phyloP scores from a whole-genome alignment of 1,284 basidiomycete genomes.

The Rhodotorula sp. region DNA sequence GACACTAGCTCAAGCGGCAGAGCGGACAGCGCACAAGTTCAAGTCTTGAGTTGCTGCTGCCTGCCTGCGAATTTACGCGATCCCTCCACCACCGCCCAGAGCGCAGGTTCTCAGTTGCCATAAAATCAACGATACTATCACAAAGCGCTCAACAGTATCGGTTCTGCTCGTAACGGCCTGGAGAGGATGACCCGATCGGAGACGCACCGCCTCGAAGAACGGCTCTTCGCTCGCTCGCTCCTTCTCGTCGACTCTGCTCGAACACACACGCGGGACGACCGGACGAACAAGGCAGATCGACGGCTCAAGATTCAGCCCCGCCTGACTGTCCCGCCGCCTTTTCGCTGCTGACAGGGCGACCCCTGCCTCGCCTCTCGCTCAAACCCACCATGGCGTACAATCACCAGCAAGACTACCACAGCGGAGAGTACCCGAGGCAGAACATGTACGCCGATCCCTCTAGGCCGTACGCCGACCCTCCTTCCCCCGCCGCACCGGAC shows the following conservation, averaged over 20 bases:
- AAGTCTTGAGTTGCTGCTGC: too few relatives aligned
- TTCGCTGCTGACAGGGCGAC: background rate
- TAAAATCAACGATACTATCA: too few relatives aligned
- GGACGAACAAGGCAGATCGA: too few relatives aligned
- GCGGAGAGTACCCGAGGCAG: conserved; percentile 4
- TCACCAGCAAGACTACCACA: background rate
- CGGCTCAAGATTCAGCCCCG: too few relatives aligned
- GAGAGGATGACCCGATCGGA: background rate
- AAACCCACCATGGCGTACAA: background rate
- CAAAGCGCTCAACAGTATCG: fast-evolving
- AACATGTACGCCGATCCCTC: conserved; percentile 9
- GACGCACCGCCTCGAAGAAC: background rate
- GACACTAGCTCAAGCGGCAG: too few relatives aligned
- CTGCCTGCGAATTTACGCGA: too few relatives aligned
- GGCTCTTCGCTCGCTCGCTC: too few relatives aligned
- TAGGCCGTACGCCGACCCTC: conserved; percentile 14
- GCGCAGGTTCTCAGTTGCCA: too few relatives aligned
- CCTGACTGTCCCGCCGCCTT: background rate
- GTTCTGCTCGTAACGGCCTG: background rate
- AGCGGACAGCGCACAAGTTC: too few relatives aligned
- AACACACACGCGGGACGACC: too few relatives aligned
- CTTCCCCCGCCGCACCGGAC: conserved; percentile 7
- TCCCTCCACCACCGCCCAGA: too few relatives aligned
- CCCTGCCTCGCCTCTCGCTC: background rate
- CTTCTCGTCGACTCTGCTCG: too few relatives aligned